phyloP scores from a whole-genome alignment of 2,329 filamentous ascomycete genomes.

The Sporothrix luriei region DNA sequence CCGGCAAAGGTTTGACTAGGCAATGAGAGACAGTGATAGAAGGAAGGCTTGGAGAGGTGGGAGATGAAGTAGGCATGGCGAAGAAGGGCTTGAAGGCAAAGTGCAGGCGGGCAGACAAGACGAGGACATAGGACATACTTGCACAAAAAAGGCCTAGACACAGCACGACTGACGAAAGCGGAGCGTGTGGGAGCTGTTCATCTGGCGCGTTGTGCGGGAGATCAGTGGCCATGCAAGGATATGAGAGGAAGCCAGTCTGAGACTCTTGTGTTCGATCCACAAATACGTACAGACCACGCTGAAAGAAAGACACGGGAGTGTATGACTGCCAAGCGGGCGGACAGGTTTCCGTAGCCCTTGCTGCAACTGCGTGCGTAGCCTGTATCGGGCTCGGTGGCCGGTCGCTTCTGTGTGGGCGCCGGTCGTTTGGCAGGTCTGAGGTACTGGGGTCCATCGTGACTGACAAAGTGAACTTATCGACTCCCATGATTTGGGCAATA shows the following conservation, averaged over 20 bases:
- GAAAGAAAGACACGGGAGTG: conserved; percentile 1
- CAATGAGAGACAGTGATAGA: neutral
- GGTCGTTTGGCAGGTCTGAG: conserved; percentile 17
- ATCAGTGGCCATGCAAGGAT: conserved; percentile 16
- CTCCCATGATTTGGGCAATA: neutral
- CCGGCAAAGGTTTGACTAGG: neutral
- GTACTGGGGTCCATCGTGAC: conserved; percentile 4
- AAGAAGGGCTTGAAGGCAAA: neutral
- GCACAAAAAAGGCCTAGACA: conserved; percentile 4
- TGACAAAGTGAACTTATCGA: neutral
- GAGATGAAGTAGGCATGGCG: neutral
- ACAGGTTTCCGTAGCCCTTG: conserved; percentile 14
- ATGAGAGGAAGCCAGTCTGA: conserved; percentile 4
- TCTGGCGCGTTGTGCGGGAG: conserved; percentile 21
- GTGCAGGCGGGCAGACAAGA: neutral
- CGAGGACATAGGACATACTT: conserved; percentile 3
- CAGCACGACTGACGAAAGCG: conserved; percentile 21
- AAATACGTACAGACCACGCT: neutral
- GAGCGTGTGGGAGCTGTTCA: conserved; percentile 16
- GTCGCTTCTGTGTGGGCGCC: neutral
- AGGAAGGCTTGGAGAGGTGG: neutral
- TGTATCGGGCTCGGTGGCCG: neutral
- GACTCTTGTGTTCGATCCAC: conserved; percentile 11
- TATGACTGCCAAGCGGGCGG: neutral
- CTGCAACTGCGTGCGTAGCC: conserved; percentile 15